phyloP scores from a whole-genome alignment of 2,329 filamentous ascomycete genomes.

The Colletotrichum cuscutae region DNA sequence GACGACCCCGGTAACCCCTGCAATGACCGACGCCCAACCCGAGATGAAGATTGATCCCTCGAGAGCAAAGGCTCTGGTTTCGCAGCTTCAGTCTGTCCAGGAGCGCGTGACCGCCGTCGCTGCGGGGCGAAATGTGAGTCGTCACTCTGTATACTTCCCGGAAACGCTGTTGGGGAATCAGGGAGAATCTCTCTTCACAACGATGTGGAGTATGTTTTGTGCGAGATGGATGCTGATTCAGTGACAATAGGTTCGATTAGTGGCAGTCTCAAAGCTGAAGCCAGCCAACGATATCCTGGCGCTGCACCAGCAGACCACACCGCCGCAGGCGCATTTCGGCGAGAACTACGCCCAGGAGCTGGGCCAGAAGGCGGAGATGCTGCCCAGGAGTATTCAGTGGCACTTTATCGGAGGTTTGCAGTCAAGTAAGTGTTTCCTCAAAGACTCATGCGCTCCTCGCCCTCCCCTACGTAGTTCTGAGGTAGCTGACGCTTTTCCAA shows the following conservation, averaged over 20 bases:
- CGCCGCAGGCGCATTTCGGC: slow-evolving; percentile 77
- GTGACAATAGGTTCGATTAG: slow-evolving; percentile 76
- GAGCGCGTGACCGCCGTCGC: slow-evolving; percentile 66
- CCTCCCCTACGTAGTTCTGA: not conserved
- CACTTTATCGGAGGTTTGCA: slow-evolving; percentile 97
- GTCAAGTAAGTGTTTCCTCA: slow-evolving; percentile 60
- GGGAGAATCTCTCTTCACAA: not conserved
- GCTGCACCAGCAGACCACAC: slow-evolving; percentile 68
- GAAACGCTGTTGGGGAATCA: not conserved
- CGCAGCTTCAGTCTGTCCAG: slow-evolving; percentile 70
- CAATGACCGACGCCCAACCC: slow-evolving; percentile 33
- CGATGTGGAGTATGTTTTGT: not conserved
- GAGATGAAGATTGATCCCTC: slow-evolving; percentile 72
- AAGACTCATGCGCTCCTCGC: not conserved
- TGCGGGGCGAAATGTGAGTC: slow-evolving; percentile 64
- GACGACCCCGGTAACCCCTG: not conserved
- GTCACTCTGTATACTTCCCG: slow-evolving; percentile 1
- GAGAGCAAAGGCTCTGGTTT: slow-evolving; percentile 70
- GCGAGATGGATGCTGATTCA: not conserved
- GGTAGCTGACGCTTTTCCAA: not conserved
- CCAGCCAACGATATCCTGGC: slow-evolving; percentile 90
- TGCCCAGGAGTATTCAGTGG: slow-evolving; percentile 85
- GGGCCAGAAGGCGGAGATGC: slow-evolving; percentile 81
- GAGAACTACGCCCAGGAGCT: slow-evolving; percentile 98
- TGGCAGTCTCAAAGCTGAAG: slow-evolving; percentile 97